Base-by-base conservation (phyloP, 2,329 filamentous ascomycete species). In the Simplicillium aogashimaense region DNA sequence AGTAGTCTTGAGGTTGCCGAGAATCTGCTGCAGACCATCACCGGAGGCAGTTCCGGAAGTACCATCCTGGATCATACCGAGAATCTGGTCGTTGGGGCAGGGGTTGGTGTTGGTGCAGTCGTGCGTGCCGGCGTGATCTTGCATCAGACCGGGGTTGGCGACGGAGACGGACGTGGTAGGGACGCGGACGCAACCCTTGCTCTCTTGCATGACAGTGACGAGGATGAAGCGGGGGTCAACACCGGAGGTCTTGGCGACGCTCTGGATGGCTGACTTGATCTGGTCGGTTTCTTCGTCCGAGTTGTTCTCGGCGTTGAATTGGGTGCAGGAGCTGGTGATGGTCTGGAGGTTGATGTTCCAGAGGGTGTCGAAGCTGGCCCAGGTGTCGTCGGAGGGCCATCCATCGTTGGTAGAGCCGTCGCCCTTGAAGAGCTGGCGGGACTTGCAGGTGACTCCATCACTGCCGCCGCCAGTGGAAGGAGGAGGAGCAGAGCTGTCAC, bases 151-250 rank as follows among this genome's bases (percentile, higher is more conserved):
- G 3, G 40, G 40, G 34, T 42, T 42, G 12, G 4, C 3, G n/a
- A 36, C 32, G 6, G 25, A 12, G 15, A 10, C 9, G 12, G 8
- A 15, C n/a, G 40, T 42, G 25, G 40, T 39, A 4, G 20, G 33
- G 3, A 33, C 37, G 32, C 40, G 40, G n/a, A 42, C 40, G 36
- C 40, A 42, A 25, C 40, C 31, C 25, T 35, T 35, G 25, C 17
- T 53, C 45, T 65, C 18, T 53, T 55, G 43, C 50, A 58, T 37
- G 47, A 51, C 4, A 59, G 53, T 43, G 59, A 59, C 2, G 38
- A 55, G 15, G 44, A 54, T 36, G 35, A 43, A 31, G 16, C 39
- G 6, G 35, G 49, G 10, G 44, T 47, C 15, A 30, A 32, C 14
- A 15, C 14, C 13, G 8, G 40, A 18, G 14, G 11, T n/a, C 3